Percentiles rank a stretch among this genome's conserved stretches.
Conservation (phyloP, 352 stramenopile species). For the Phytophthora megakarya region DNA sequence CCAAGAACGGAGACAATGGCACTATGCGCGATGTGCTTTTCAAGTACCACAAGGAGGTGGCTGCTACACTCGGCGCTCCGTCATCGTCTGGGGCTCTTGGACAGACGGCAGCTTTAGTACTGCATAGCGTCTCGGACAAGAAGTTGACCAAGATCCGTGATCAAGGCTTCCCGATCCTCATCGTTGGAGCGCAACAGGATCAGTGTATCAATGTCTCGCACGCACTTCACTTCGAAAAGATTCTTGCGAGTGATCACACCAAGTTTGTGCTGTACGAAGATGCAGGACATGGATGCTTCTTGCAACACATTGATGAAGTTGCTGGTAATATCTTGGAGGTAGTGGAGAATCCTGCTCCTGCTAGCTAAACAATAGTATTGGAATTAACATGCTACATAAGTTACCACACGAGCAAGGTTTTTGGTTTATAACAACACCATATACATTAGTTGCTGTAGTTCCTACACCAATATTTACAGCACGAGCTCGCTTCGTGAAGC, state of each 20-base stretch:
- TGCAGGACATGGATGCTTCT: conserved; percentile 46
- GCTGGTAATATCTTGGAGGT: conserved; percentile 35
- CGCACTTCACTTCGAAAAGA: conserved; percentile 39
- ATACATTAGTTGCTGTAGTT: neutral
- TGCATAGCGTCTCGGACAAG: conserved; percentile 41
- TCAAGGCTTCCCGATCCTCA: conserved; percentile 47
- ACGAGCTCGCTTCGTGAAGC: neutral
- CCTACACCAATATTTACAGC: neutral
- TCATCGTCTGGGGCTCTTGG: conserved; percentile 29
- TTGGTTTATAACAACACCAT: neutral
- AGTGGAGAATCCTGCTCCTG: conserved; percentile 8
- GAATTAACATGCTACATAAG: no score
- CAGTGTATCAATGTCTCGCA: conserved; percentile 41
- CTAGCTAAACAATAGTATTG: no score
- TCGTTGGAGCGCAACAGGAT: conserved; percentile 44
- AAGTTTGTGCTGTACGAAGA: conserved; percentile 47
- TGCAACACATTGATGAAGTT: conserved; percentile 53
- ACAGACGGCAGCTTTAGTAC: conserved; percentile 36
- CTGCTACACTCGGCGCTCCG: conserved; percentile 26
- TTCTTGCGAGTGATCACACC: conserved; percentile 44
- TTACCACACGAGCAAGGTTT: no score
- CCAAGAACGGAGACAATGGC: conserved; percentile 36
- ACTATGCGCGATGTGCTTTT: conserved; percentile 50
- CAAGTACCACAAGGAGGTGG: conserved; percentile 45
- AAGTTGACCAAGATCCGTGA: conserved; percentile 48